phyloP scores from a whole-genome alignment of 129 eudicot species.

The Daucus carota region DH1_v3.0 NC_030387.2:22303001-22303500 shows the following conservation, averaged over 20 bases:
- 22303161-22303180: constrained; percentile 1
- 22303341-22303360: constrained; percentile 1
- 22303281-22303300: not conserved
- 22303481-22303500: constrained; percentile 84
- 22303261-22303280: constrained; percentile 4
- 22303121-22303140: not conserved
- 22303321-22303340: not conserved
- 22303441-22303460: constrained; percentile 64
- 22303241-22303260: constrained; percentile 1
- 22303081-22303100: not conserved
- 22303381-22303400: constrained; percentile 19
- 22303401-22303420: constrained; percentile 32
- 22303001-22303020: not conserved
- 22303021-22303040: not conserved
- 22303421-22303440: constrained; percentile 51
- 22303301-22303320: not conserved
- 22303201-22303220: not conserved
- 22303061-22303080: not conserved
- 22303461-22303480: constrained; percentile 8
- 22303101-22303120: not conserved
- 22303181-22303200: not conserved
- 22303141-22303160: not conserved
- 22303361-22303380: not conserved
- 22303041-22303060: not conserved
- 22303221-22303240: not conserved